Evolutionary conservation across 2,329 filamentous ascomycete genomes (phyloP), one percentile per base, ranked within the genome.

Genomic region (Sporothrix variecibatus): DNA sequence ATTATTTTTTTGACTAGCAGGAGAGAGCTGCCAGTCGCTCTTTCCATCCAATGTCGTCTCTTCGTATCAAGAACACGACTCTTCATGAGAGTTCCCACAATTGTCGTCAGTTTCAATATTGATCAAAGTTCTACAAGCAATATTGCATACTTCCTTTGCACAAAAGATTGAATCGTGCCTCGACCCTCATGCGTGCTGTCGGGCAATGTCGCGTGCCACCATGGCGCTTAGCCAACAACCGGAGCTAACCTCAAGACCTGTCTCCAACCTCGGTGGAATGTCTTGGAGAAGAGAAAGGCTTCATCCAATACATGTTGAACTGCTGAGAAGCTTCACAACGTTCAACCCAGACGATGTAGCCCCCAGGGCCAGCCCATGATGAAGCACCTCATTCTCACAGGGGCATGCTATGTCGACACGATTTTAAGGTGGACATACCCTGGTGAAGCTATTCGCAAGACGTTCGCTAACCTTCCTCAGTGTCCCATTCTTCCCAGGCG

Each of bases 401-500:
- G 91, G 28, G 90, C 90, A 34, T 91, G 90, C 77, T 93, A 93
- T 82, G 82, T 93, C 51, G 91, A 93, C 81, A 93, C 90, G 1
- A 91, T 93, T 74, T 84, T 93, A 56, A 90, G 86, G 90, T 87
- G 83, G 81, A 87, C 81, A 70, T 81, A 69, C 65, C 56, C 20
- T 12, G 15, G 7, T 23, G 43, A 28, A 6, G 43, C 46, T 11
- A 38, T 49, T 7, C 11, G 12, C 34, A n/a, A 56, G n/a, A 26
- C 71, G 3, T 15, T 12, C n/a, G 20, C 31, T 72, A 23, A 71
- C 70, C 73, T 6, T 26, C 34, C 17, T 12, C 5, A 93, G 90
- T 76, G 87, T 93, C 46, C 88, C 91, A 2, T 83, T 89, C 78
- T 94, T 89, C 79, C 92, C 92, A 1, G 81, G 82, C 7, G 92